Base-by-base conservation (phyloP, 2,329 filamentous ascomycete genomes). In the Huntiella savannae region DNA sequence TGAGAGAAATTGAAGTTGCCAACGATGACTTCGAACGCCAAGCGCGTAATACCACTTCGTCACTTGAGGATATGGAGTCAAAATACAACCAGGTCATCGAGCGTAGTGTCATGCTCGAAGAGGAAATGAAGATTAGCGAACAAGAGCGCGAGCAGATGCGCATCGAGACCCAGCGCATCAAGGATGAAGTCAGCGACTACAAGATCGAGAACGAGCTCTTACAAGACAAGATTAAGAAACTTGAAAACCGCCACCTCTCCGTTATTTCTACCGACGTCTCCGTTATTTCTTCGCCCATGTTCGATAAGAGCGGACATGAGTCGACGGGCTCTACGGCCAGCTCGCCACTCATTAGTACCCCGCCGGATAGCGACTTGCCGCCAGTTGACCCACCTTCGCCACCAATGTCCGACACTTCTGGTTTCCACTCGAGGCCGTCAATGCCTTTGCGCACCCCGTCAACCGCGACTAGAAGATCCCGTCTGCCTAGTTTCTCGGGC, bases 21-120 rank as follows among this genome's bases (percentile, higher is more conserved):
- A 98, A 96, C 64, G 91, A 98, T 68, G 91, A 98, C 62, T 95
- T 88, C 59, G 91, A 98, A 67, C 79, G 86, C 53, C 88, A 96
- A 65, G 88, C 91, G 54, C 79, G 91, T 55, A 91, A 95, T 62
- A 95, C 88, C 22, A 87, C 85, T 33, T 95, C 87, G 39, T 95
- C 88, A 43, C 74, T 96, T 51, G 91, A 98, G 63, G 91, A 98
- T 58, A 70, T 98, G 61, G 91, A 98, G 63, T 88, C 82, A 52
- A 98, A 96, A 63, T 95, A 91, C 63, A 96, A 95, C 60, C 75
- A 92, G 48, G 77, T 87, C 4, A 92, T 98, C 54, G 91, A 98
- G 64, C 73, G 88, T 46, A 78, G 73, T 7, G 91, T 98, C 19
- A 76, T 98, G 71, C 74, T 95, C 64, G 91, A 98, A 59, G 87